phyloP scores from a whole-genome alignment of 2,329 filamentous ascomycete species.

The Chalaropsis ovoidea region DNA sequence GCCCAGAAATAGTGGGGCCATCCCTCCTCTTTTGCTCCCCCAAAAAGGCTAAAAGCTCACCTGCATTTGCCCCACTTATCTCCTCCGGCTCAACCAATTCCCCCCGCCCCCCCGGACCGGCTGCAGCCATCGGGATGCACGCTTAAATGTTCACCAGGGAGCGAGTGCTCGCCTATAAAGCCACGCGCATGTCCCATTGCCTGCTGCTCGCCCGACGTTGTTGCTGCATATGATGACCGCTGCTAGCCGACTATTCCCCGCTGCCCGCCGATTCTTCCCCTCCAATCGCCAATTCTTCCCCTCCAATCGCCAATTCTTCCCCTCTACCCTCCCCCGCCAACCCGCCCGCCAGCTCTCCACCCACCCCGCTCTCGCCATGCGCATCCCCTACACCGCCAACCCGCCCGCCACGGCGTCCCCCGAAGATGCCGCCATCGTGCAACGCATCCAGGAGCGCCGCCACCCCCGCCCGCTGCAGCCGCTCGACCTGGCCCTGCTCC shows the following conservation, averaged over 20 bases:
- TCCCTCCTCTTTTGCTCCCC: background rate
- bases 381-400: conserved; percentile 54
- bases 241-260: background rate
- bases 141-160: conserved; percentile 16
- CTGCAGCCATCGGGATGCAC: background rate
- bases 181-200: background rate
- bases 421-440: conserved; percentile 48
- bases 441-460: conserved; percentile 55
- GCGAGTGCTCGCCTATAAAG: background rate
- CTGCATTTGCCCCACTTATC: background rate
- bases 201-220: background rate
- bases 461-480: conserved; percentile 59
- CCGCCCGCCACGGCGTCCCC: conserved; percentile 38
- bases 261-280: background rate
- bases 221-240: background rate
- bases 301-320: background rate
- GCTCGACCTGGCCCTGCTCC: conserved; percentile 66
- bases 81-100: background rate
- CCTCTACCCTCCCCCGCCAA: conserved; percentile 15
- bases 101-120: background rate
- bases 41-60: no score
- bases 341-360: background rate
- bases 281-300: no score
- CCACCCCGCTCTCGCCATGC: conserved; percentile 40
- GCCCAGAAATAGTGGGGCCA: background rate